Percentiles rank a stretch among this genome's conserved stretches.
Evolutionary conservation across 495 filamentous ascomycete genomes (phyloP).

Genomic region (Penicillium chermesinum): DNA sequence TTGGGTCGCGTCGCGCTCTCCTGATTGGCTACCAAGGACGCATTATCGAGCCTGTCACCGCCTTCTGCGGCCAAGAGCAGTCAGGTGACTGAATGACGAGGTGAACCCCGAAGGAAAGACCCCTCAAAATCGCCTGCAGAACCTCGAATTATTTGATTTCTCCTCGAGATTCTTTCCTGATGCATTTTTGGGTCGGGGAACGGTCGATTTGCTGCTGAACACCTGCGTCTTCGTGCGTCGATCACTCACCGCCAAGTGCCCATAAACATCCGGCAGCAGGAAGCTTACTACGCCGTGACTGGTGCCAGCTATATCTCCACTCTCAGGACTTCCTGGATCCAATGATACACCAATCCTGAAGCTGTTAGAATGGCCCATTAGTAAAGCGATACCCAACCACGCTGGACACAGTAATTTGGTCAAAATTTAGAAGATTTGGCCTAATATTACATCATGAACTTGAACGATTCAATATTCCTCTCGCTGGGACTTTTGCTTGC

Average conservation of each 20-base stretch:
- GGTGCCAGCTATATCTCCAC: constrained; percentile 4
- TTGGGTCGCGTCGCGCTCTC: constrained; percentile 35
- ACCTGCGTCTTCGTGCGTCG: no score
- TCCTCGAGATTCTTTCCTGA: no score
- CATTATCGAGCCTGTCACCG: constrained; percentile 19
- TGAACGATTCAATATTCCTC: constrained; percentile 12
- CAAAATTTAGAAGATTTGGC: no score
- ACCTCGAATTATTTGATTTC: no score
- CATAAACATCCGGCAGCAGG: background rate
- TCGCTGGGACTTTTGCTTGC: constrained; percentile 26
- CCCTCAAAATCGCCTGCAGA: no score
- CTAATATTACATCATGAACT: constrained; percentile 5
- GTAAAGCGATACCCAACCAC: background rate
- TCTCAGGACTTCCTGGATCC: background rate
- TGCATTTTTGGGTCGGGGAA: no score
- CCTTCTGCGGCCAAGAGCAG: constrained; percentile 3
- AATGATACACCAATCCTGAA: background rate
- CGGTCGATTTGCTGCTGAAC: no score
- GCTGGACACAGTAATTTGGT: background rate
- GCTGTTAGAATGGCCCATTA: background rate
- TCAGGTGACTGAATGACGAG: constrained; percentile 14
- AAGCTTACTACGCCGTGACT: background rate
- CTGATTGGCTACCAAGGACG: constrained; percentile 29
- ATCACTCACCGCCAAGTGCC: constrained; percentile 3
- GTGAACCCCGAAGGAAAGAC: no score